Conservation (phyloP, 1,284 basidiomycete species). For the Microbotryum lychnidis-dioicae region DNA sequence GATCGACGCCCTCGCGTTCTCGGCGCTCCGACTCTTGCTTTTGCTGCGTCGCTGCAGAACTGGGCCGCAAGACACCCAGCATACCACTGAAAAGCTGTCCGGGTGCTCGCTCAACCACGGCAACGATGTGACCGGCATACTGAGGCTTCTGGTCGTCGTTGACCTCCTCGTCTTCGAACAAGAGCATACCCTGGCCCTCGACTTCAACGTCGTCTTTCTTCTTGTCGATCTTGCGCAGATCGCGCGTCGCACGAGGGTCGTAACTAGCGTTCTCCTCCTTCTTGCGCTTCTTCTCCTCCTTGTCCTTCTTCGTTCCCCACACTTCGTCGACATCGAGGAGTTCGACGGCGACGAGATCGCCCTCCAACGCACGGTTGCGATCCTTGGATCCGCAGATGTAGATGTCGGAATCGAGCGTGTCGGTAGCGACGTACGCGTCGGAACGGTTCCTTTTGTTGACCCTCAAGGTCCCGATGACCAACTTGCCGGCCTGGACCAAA, state of each 20-base stretch:
- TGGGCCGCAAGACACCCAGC: conserved; percentile 87
- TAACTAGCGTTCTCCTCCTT: conserved; percentile 98
- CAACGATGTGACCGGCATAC: conserved; percentile 46
- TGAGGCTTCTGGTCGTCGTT: conserved; percentile 94
- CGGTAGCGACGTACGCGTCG: conserved; percentile 98
- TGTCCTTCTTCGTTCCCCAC: conserved; percentile 99
- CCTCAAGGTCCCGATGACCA: conserved; percentile 92
- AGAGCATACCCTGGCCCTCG: conserved; percentile 89
- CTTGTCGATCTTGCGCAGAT: conserved; percentile 83
- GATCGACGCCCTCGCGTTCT: conserved; percentile 80
- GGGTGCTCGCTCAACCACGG: conserved; percentile 85
- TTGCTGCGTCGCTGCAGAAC: conserved; percentile 96
- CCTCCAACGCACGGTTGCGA: conserved; percentile 94
- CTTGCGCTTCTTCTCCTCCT: conserved; percentile 99
- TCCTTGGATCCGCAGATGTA: conserved; percentile 78
- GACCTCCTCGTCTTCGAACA: conserved; percentile 95
- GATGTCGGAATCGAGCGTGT: conserved; percentile 96
- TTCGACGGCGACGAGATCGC: conserved; percentile 97
- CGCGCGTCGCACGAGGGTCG: conserved; percentile 57
- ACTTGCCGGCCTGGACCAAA: conserved; percentile 91
- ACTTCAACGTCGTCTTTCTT: conserved; percentile 99
- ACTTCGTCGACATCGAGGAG: conserved; percentile 96
- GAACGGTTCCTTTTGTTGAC: conserved; percentile 92
- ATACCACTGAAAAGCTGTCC: conserved; percentile 98
- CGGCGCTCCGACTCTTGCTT: conserved; percentile 97